Base-by-base conservation (phyloP, 192 early-diverging fungal genomes). In the Jimgerdemannia flammicorona region DNA sequence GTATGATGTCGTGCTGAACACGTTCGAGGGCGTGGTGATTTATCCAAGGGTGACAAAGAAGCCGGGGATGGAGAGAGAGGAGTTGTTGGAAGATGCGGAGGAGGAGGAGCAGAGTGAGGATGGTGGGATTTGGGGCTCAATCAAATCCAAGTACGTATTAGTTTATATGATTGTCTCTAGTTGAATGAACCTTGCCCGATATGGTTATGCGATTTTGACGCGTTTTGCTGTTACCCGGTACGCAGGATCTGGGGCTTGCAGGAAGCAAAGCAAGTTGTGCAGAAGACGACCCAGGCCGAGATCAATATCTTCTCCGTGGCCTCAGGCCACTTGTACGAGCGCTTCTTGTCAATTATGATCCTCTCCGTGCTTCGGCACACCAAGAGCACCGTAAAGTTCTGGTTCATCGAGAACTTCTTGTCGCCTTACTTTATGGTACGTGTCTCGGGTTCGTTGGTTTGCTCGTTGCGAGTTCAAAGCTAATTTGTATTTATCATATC, bases 251-350 rank as follows among this genome's bases (percentile, higher is more conserved):
- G 43, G 11, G 29, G 72, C 10, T 10, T 8, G 0, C 63, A 75
- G 9, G 54, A 77, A 20, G 40, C 66, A 10, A 64, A 69, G 39
- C 63, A 73, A 18, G 59, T 75, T 20, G 65, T 71, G 65, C 66
- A 70, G 2, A 79, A 81, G 74, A 71, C 75, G 43, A 83, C 80
- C 29, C 78, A 85, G 49, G 88, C 88, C 3, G 83, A 84, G 40
- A 95, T 99, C 80, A 95, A 99, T 82, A 92, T 99, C 70, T 99
- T 99, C 80, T 97, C 98, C 1, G 96, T 99, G 3, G 98, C 98
- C 0, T 98, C 97, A 6, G 98, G 98, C 4, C 96, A 99, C 63
- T 81, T 99, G 74, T 99, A 99, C 78, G 98, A 99, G 81, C 92
- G 98, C 4, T 97, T 99, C 77, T 85, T 99, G 80, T 90, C 91